A percentile compares a stretch with the other conserved stretches of the same genome.
Conservation (phyloP, 441 rosid species). For the Adansonia rubrostipa region DNA sequence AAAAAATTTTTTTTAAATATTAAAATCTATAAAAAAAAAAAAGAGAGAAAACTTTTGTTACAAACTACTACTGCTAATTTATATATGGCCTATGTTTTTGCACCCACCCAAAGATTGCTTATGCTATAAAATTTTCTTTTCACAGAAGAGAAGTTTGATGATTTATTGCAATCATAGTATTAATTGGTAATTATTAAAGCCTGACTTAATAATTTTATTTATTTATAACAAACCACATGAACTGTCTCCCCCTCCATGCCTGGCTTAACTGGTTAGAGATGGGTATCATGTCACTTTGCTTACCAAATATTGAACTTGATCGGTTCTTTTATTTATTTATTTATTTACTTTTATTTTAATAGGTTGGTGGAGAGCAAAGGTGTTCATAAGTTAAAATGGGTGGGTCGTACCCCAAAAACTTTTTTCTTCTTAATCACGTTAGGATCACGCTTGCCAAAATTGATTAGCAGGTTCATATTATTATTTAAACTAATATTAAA, state of each 20-base stretch:
- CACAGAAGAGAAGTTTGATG: neutral
- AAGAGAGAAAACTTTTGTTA: neutral
- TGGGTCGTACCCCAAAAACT: conserved; percentile 15
- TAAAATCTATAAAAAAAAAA: no score
- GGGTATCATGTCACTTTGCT: conserved; percentile 80
- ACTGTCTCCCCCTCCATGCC: conserved; percentile 78
- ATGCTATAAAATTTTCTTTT: neutral
- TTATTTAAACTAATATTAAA: no score
- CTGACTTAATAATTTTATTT: conserved; percentile 1
- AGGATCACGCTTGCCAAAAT: no score
- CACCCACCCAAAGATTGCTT: conserved; percentile 39
- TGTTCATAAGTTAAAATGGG: neutral
- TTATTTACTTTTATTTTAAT: conserved; percentile 7
- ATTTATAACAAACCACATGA: conserved; percentile 62
- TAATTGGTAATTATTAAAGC: conserved; percentile 10
- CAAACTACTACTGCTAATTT: neutral
- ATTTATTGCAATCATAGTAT: neutral
- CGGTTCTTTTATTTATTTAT: neutral
- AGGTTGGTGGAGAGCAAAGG: neutral
- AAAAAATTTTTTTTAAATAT: no score
- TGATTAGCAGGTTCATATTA: no score
- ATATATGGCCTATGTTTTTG: conserved; percentile 2
- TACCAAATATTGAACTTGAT: conserved; percentile 39
- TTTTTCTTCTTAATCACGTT: no score
- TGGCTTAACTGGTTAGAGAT: conserved; percentile 56